A percentile compares a stretch with the other conserved stretches of the same genome.
Evolutionary conservation across 116 monocot genomes (phyloP).

Genomic region (Papilionanthe hybrid): DNA sequence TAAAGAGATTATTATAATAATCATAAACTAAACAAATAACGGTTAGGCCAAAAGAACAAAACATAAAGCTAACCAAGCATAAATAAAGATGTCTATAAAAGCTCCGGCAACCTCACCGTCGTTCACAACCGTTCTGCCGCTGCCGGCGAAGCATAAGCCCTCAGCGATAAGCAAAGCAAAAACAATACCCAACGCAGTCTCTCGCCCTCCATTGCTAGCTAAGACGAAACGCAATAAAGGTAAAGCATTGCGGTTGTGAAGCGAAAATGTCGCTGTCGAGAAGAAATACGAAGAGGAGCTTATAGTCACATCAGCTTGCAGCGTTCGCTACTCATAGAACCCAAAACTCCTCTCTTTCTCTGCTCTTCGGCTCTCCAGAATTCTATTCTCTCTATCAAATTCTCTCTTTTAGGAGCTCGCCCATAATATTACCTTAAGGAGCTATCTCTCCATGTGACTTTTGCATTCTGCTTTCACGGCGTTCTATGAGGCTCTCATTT

Average conservation of each 20-base stretch:
- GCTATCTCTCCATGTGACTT: background rate
- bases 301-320: conserved; percentile 1
- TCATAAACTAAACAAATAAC: background rate
- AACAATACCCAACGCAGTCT: too few species aligned
- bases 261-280: background rate
- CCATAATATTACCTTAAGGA: background rate
- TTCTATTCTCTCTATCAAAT: background rate
- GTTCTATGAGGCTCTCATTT: background rate
- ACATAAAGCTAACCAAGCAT: background rate
- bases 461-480: background rate
- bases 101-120: conserved; percentile 7
- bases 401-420: background rate
- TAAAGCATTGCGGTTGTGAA: background rate
- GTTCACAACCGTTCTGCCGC: background rate
- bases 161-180: background rate
- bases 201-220: background rate
- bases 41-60: background rate
- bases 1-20: conserved; percentile 10
- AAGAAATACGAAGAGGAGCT: background rate
- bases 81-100: too few species aligned
- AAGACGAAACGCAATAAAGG: background rate
- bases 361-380: conserved; percentile 10
- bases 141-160: background rate
- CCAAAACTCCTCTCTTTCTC: background rate
- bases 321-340: background rate